Evolutionary conservation across 306 rosid genomes (phyloP).

Genomic region (Rosa chinensis): DNA sequence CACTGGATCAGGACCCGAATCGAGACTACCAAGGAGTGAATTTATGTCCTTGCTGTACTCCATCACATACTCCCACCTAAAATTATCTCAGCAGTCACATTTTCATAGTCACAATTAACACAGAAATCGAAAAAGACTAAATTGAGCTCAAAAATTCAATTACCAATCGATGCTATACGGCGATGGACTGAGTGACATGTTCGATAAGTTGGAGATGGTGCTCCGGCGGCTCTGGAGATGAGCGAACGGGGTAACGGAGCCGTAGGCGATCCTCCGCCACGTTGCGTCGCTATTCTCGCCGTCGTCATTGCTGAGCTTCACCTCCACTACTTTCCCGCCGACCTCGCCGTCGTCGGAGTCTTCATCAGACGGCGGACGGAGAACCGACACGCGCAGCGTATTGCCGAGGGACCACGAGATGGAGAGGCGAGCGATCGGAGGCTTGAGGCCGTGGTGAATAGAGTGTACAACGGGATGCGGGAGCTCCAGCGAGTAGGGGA

Average conservation of each 20-base stretch:
- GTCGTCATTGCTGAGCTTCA: conserved; percentile 60
- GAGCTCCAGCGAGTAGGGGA: conserved; percentile 41
- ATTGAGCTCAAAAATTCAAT: conserved; percentile 10
- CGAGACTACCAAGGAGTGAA: conserved; percentile 58
- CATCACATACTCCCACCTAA: conserved; percentile 89
- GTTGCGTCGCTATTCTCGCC: conserved; percentile 53
- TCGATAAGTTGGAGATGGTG: conserved; percentile 48
- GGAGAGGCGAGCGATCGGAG: conserved; percentile 67
- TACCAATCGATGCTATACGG: conserved; percentile 74
- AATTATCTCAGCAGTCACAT: conserved; percentile 20
- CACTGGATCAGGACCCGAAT: conserved; percentile 40
- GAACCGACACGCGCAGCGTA: conserved; percentile 71
- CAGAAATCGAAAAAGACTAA: background rate
- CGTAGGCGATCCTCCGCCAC: conserved; percentile 74
- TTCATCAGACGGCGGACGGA: conserved; percentile 26
- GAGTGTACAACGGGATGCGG: conserved; percentile 42
- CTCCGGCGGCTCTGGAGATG: conserved; percentile 78
- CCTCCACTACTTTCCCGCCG: conserved; percentile 72
- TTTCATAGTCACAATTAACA: background rate
- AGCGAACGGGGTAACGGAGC: conserved; percentile 82
- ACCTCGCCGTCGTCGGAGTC: conserved; percentile 29
- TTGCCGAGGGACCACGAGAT: conserved; percentile 87
- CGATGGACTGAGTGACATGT: conserved; percentile 45
- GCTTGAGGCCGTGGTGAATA: conserved; percentile 58
- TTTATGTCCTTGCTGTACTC: conserved; percentile 83